Evolutionary conservation across 768 basidiomycete genomes (phyloP).

Genomic region (Coprinellus micaceus): DNA sequence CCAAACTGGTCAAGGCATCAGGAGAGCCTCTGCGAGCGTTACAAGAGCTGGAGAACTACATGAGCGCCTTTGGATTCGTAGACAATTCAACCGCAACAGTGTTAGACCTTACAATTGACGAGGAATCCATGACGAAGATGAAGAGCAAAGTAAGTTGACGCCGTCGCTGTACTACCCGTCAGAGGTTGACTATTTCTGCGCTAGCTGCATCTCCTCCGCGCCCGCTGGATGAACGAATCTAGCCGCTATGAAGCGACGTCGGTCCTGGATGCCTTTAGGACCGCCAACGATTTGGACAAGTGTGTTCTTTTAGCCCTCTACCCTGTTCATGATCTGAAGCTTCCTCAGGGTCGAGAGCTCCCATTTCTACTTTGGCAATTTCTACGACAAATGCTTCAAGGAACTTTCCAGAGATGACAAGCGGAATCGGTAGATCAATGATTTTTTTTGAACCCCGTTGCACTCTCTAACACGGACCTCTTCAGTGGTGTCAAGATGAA

Average conservation of each 20-base stretch:
- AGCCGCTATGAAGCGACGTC: conserved; percentile 69
- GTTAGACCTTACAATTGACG: conserved; percentile 58
- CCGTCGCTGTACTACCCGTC: not conserved
- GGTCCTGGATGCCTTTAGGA: conserved; percentile 57
- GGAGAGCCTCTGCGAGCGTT: conserved; percentile 84
- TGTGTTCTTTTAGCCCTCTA: conserved; percentile 31
- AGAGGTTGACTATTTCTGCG: conserved; percentile 1
- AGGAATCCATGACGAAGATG: conserved; percentile 44
- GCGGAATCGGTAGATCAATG: not conserved
- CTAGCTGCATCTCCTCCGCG: conserved; percentile 75
- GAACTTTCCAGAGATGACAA: conserved; percentile 31
- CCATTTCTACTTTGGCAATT: conserved; percentile 82
- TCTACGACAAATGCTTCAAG: conserved; percentile 77
- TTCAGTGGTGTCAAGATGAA: conserved; percentile 63
- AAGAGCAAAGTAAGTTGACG: conserved; percentile 64
- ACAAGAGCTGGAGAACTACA: conserved; percentile 78
- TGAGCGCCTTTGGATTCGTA: conserved; percentile 48
- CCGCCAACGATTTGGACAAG: conserved; percentile 45
- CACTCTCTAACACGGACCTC: not conserved
- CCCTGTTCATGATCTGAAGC: not conserved
- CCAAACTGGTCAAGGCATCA: conserved; percentile 75
- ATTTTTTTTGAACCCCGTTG: too few species aligned
- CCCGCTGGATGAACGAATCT: conserved; percentile 91
- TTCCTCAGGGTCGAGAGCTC: conserved; percentile 73
- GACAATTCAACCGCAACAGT: conserved; percentile 39